phyloP scores from a whole-genome alignment of 2,329 filamentous ascomycete genomes.

The Colletotrichum kahawae region DNA sequence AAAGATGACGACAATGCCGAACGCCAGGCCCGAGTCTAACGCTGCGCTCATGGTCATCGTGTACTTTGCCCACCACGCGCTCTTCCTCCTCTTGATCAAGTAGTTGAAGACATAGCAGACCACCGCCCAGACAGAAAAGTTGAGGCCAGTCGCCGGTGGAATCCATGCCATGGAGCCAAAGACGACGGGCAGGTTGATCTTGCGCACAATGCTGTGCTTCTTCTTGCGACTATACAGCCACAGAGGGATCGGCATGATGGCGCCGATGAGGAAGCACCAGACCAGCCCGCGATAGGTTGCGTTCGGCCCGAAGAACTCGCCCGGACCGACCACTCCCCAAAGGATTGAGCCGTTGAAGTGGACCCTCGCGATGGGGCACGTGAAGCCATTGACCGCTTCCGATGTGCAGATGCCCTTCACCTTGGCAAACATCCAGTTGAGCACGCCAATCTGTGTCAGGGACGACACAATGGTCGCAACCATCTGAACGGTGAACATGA shows the following conservation, averaged over 20 bases:
- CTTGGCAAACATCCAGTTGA: slow-evolving; percentile 89
- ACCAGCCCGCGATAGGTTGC: slow-evolving; percentile 79
- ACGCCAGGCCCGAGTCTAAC: slow-evolving; percentile 81
- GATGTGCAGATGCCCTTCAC: slow-evolving; percentile 80
- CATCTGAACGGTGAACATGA: slow-evolving; percentile 80
- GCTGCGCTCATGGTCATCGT: slow-evolving; percentile 88
- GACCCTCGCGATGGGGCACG: slow-evolving; percentile 83
- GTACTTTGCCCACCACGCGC: slow-evolving; percentile 88
- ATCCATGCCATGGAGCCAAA: slow-evolving; percentile 88
- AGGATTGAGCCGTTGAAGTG: slow-evolving; percentile 91
- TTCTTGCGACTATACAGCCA: slow-evolving; percentile 72
- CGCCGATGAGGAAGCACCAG: slow-evolving; percentile 82
- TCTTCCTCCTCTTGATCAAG: slow-evolving; percentile 69
- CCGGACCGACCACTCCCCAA: slow-evolving; percentile 86
- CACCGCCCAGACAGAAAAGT: slow-evolving; percentile 85
- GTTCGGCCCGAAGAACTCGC: slow-evolving; percentile 78
- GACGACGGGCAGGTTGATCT: slow-evolving; percentile 81
- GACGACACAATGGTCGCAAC: slow-evolving; percentile 78
- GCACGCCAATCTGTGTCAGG: slow-evolving; percentile 79
- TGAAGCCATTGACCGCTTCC: slow-evolving; percentile 84
- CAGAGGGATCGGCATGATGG: slow-evolving; percentile 73
- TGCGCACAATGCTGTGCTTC: slow-evolving; percentile 69
- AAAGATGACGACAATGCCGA: slow-evolving; percentile 83
- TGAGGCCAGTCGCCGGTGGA: slow-evolving; percentile 83
- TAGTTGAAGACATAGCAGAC: slow-evolving; percentile 89